These are phyloP conservation scores for Penicillium occitanis DNA, from an alignment of 2,329 filamentous ascomycete genomes.

Conservation along the genomic window DNA sequence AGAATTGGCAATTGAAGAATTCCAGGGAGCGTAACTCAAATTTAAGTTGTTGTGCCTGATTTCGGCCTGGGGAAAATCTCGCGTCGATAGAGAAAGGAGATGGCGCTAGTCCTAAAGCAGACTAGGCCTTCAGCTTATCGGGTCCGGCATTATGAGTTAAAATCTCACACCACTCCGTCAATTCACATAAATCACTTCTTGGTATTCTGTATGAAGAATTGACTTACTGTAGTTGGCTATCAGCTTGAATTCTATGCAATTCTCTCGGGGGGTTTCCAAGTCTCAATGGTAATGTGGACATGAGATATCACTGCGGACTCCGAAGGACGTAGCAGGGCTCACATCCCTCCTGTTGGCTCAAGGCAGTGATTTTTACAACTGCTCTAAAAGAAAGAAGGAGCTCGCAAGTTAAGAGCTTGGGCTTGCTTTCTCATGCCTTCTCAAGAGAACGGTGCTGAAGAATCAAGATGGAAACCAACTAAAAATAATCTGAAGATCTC, in stretches of 20 bases:
- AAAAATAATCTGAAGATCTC: not conserved
- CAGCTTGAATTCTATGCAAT: not conserved
- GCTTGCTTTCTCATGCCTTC: not conserved
- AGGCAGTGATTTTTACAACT: not conserved
- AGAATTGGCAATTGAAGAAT: not conserved
- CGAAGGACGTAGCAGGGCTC: not conserved
- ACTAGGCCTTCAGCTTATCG: not conserved
- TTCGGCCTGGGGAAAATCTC: slow-evolving; percentile 7
- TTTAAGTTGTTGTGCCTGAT: not conserved
- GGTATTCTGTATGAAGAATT: not conserved
- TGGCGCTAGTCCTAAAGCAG: not conserved
- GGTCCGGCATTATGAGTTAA: not conserved
- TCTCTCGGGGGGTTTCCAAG: not conserved
- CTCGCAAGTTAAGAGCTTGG: not conserved
- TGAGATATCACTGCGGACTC: not conserved
- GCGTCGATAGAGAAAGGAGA: slow-evolving; percentile 8
- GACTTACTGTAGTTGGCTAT: not conserved
- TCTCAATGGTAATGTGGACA: not conserved
- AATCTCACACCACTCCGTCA: not conserved
- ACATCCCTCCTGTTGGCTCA: not conserved
- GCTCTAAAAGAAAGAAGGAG: not conserved
- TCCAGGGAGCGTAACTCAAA: not conserved
- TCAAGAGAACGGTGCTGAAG: not conserved
- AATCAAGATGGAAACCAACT: not conserved
- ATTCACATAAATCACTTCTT: not conserved